A percentile compares a stretch with the other conserved stretches of the same genome.
These are phyloP conservation scores for Verticillium albo-atrum DNA, from an alignment of 2,329 filamentous ascomycete species.

Conservation along the genomic window DNA sequence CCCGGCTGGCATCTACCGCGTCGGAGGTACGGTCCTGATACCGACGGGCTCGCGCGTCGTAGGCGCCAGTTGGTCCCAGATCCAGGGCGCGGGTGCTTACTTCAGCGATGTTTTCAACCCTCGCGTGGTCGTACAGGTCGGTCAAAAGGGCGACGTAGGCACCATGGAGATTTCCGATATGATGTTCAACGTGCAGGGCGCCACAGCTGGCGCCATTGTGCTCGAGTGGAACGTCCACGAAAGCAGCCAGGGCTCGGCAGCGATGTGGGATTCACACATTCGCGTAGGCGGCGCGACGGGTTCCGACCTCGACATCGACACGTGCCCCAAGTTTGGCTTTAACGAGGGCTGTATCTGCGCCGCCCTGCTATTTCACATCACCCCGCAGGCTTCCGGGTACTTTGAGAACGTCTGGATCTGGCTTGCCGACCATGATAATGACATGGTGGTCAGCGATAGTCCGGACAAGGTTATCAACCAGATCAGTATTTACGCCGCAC, in stretches of 20 bases:
- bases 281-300: slow-evolving; percentile 69
- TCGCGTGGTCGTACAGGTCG: slow-evolving; percentile 62
- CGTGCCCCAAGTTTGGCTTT: slow-evolving; percentile 49
- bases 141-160: slow-evolving; percentile 54
- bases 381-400: slow-evolving; percentile 38
- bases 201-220: slow-evolving; percentile 65
- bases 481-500: slow-evolving; percentile 26
- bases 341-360: slow-evolving; percentile 56
- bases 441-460: slow-evolving; percentile 42
- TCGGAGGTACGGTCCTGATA: slow-evolving; percentile 31
- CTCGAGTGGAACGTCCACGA: slow-evolving; percentile 68
- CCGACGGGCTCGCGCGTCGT: slow-evolving; percentile 60
- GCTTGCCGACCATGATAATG: slow-evolving; percentile 57
- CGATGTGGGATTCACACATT: slow-evolving; percentile 49
- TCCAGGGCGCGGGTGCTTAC: slow-evolving; percentile 53
- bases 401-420: slow-evolving; percentile 58
- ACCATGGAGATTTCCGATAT: slow-evolving; percentile 66
- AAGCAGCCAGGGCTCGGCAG: slow-evolving; percentile 36
- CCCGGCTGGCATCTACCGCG: slow-evolving; percentile 19
- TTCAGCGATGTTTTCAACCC: slow-evolving; percentile 60
- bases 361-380: slow-evolving; percentile 46
- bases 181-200: slow-evolving; percentile 61
- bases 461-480: slow-evolving; percentile 10
- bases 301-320: slow-evolving; percentile 57
- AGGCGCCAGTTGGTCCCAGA: slow-evolving; percentile 64